Conservation (phyloP, 2,329 filamentous ascomycete species). For the Alternaria arbusti region DNA sequence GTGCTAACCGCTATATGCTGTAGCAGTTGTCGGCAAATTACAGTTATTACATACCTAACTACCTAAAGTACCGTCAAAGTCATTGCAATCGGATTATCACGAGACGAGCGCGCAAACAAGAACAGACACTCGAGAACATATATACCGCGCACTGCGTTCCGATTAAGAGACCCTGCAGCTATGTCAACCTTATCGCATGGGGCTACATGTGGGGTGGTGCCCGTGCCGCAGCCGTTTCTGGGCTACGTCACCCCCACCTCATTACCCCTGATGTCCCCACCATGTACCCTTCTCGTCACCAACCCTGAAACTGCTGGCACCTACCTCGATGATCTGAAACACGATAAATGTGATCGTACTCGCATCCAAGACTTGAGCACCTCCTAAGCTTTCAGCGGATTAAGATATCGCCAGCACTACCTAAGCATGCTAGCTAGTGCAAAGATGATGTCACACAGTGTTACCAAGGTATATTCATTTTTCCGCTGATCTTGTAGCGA, state of each 20-base stretch:
- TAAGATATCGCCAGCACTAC: not conserved
- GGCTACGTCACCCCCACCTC: not conserved
- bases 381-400: not conserved
- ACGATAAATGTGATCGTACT: not conserved
- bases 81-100: no score
- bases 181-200: not conserved
- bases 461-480: not conserved
- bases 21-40: no score
- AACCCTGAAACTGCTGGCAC: not conserved
- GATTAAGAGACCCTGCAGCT: not conserved
- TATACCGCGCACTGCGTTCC: not conserved
- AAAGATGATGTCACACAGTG: not conserved
- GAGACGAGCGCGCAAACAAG: no score
- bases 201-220: not conserved
- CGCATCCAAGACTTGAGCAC: not conserved
- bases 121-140: not conserved
- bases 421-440: not conserved
- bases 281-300: not conserved
- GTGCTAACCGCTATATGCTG: no score
- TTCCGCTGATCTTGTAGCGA: not conserved
- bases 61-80: no score
- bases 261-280: not conserved
- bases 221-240: not conserved
- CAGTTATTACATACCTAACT: no score
- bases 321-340: not conserved